phyloP scores from a whole-genome alignment of 2,329 filamentous ascomycete genomes.

The Decorospora gaudefroyi region DNA sequence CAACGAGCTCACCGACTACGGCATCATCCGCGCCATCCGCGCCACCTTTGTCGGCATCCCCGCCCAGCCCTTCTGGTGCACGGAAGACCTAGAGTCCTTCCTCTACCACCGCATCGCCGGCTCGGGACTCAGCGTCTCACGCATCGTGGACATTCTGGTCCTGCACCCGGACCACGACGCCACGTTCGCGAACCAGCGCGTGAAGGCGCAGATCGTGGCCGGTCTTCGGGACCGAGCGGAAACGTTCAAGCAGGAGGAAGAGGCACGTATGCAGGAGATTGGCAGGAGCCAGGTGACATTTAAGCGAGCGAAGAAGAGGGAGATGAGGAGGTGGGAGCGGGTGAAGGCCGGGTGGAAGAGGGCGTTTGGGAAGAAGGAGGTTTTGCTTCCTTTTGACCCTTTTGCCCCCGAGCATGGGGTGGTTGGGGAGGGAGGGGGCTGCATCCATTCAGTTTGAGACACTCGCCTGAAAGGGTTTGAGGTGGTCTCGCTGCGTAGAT shows the following conservation, averaged over 20 bases:
- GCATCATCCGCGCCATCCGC: conserved; percentile 18
- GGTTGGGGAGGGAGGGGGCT: background rate
- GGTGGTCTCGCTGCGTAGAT: background rate
- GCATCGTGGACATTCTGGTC: conserved; percentile 14
- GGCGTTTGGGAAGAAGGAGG: conserved; percentile 11
- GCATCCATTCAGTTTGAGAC: background rate
- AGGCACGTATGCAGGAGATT: conserved; percentile 7
- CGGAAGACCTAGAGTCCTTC: conserved; percentile 9
- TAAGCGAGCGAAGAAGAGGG: conserved; percentile 3
- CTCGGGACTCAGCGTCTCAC: conserved; percentile 5
- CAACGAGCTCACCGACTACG: conserved; percentile 15
- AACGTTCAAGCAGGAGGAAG: conserved; percentile 15
- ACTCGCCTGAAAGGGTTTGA: background rate
- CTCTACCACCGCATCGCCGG: conserved; percentile 16
- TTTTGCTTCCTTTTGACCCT: conserved; percentile 13
- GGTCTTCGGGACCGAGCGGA: conserved; percentile 4
- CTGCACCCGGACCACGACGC: conserved; percentile 20
- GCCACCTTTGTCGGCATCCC: conserved; percentile 14
- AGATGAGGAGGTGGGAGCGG: conserved; percentile 8
- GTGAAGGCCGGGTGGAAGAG: conserved; percentile 1
- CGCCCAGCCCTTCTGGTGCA: conserved; percentile 5
- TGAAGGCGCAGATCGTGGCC: background rate
- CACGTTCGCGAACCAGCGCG: background rate
- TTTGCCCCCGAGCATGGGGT: conserved; percentile 4
- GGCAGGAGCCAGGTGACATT: conserved; percentile 1